Percentiles rank a stretch among this genome's conserved stretches.
These are phyloP conservation scores for Chrysanthemum makinoi DNA, from an alignment of 129 eudicot species.

Conservation along the genomic window DNA sequence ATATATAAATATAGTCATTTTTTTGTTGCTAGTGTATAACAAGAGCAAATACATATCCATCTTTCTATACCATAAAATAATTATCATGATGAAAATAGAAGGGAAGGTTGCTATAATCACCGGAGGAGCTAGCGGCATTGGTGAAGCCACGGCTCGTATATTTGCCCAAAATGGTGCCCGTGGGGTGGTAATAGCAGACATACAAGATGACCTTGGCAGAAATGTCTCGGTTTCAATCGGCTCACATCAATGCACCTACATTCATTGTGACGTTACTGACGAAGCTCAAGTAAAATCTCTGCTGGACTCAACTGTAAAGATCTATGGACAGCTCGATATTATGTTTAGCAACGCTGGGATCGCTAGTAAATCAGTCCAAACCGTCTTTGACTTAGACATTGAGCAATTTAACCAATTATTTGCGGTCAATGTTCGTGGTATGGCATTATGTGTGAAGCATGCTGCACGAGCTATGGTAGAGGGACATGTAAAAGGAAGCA, in stretches of 20 bases:
- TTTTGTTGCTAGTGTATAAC: not conserved
- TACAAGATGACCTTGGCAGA: not conserved
- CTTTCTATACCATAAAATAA: not conserved
- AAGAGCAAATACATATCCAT: not conserved
- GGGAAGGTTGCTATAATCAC: slow-evolving; percentile 15
- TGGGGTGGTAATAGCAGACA: slow-evolving; percentile 5
- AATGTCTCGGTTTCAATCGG: not conserved
- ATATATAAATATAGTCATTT: no score
- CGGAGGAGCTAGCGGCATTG: slow-evolving; percentile 19
- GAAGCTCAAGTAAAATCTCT: slow-evolving; percentile 3
- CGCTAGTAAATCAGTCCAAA: not conserved
- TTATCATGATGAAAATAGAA: not conserved
- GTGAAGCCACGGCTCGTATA: slow-evolving; percentile 12
- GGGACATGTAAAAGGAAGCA: not conserved
- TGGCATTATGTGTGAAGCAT: not conserved
- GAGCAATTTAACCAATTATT: slow-evolving; percentile 1
- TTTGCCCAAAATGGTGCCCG: not conserved
- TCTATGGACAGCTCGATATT: slow-evolving; percentile 2
- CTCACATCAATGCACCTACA: not conserved
- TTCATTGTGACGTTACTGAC: slow-evolving; percentile 5
- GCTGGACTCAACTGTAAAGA: not conserved
- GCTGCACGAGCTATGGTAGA: slow-evolving; percentile 10
- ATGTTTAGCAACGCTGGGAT: slow-evolving; percentile 16
- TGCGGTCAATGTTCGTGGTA: slow-evolving; percentile 1
- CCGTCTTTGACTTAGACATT: slow-evolving; percentile 1